Evolutionary conservation across 305 asterid genomes (phyloP), one percentile per base, ranked within the genome.

Genomic region (Fraxinus greggii): DNA sequence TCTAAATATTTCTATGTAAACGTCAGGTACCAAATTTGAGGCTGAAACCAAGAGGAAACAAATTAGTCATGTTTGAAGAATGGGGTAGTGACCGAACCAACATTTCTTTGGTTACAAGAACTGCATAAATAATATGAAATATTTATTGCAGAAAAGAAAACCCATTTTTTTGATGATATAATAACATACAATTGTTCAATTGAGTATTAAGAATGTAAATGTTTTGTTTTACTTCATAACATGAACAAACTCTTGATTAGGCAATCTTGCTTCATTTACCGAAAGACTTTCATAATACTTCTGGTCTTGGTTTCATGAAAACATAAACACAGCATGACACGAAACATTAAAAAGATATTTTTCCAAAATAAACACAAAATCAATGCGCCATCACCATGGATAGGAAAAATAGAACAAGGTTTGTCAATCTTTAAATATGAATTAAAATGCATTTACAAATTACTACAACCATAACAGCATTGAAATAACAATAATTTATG

Each of bases 1-100:
- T 9, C 72, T 61, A 24, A 61, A 61, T 21, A 24, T 61, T 61
- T 61, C 31, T 59, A 23, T 23, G 76, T 65, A 29, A 26, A 80
- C 84, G 17, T 67, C 85, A 92, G 96, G 97, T 93, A 96, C 83
- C 98, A 94, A 73, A 77, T 96, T 92, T 98, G 2, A 90, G 98
- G 99, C 73, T 96, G 82, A 90, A 89, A 72, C 82, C 97, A 2
- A 90, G 92, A 7, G 93, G 91, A 76, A 94, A 94, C 74, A 72
- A 87, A 82, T 76, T 93, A 83, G 97, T 94, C 10, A 94, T 94
- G 72, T 91, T 94, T 29, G 99, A 96, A 85, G 99, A 94, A 90
- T 86, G 85, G 89, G 98, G 98, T 10, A 97, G 99, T 15, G 89
- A 94, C 83, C 92, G 95, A 26, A 88, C 85, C 35, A 88, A 89